Evolutionary conservation across 2,329 filamentous ascomycete genomes (phyloP).

Genomic region (Talaromyces sp.): DNA sequence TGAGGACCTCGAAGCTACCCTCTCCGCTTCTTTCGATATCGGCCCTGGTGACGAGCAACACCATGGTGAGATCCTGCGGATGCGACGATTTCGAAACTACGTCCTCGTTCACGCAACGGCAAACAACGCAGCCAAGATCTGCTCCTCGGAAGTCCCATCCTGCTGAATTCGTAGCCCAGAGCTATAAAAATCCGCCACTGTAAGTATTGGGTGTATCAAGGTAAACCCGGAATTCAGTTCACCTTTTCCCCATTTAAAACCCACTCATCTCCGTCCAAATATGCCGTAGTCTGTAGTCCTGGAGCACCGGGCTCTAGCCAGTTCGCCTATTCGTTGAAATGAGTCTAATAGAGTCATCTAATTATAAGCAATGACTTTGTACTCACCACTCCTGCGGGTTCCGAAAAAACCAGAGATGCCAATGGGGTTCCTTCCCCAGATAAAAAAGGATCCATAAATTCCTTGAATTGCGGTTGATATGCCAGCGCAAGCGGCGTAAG

Average conservation of each 20-base stretch:
- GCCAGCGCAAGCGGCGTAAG: conserved; percentile 48
- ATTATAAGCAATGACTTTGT: conserved; percentile 20
- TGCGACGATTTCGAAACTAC: conserved; percentile 10
- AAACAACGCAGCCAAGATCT: conserved; percentile 51
- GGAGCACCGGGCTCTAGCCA: conserved; percentile 43
- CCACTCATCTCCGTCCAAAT: conserved; percentile 47
- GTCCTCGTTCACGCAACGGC: conserved; percentile 32
- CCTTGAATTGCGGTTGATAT: conserved; percentile 35
- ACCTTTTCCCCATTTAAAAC: conserved; percentile 53
- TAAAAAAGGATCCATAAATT: conserved; percentile 49
- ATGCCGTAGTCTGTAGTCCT: conserved; percentile 49
- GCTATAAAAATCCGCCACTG: conserved; percentile 22
- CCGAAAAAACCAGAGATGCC: conserved; percentile 50
- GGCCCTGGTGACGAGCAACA: conserved; percentile 47
- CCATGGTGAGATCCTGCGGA: conserved; percentile 33
- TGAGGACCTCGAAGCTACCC: conserved; percentile 43
- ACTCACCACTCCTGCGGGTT: conserved; percentile 51
- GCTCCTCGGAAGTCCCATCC: conserved; percentile 53
- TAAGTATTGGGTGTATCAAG: neutral
- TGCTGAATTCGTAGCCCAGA: conserved; percentile 53
- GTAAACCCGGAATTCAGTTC: neutral
- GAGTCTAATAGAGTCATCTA: neutral
- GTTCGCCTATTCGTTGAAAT: neutral
- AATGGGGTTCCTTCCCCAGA: conserved; percentile 42
- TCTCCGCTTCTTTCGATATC: conserved; percentile 44